These are phyloP conservation scores for Parathielavia hyrcaniae DNA, from an alignment of 495 filamentous ascomycete genomes.

Conservation along the genomic window DNA sequence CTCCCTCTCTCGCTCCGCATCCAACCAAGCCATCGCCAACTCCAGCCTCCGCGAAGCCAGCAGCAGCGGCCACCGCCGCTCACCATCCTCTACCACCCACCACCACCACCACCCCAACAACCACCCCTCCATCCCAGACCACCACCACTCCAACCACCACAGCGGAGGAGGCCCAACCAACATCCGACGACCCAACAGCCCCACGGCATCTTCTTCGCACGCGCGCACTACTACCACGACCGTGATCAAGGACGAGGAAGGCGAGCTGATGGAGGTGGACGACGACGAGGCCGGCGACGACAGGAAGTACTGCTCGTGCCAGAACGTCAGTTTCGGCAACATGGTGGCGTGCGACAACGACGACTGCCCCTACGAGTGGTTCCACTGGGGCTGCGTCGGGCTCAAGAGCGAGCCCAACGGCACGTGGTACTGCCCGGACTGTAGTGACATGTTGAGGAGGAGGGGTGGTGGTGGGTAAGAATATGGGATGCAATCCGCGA, in stretches of 20 bases:
- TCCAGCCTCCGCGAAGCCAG: constrained; percentile 5
- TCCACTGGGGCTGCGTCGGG: constrained; percentile 94
- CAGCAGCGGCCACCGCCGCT: neutral
- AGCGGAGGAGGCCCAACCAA: neutral
- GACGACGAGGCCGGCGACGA: constrained; percentile 86
- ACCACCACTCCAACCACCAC: constrained; percentile 2
- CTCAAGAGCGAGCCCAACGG: constrained; percentile 83
- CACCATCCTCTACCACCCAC: neutral
- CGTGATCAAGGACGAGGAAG: constrained; percentile 51
- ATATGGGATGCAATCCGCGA: neutral
- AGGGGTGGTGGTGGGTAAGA: neutral
- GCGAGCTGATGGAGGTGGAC: constrained; percentile 56
- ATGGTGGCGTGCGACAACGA: constrained; percentile 99
- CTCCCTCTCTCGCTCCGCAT: constrained; percentile 18
- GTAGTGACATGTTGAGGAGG: constrained; percentile 54
- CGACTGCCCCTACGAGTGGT: constrained; percentile 91
- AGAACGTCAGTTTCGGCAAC: constrained; percentile 87
- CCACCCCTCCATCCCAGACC: neutral
- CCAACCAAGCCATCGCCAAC: constrained; percentile 16
- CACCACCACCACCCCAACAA: neutral
- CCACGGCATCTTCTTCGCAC: constrained; percentile 8
- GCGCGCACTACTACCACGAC: constrained; percentile 16
- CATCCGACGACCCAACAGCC: neutral
- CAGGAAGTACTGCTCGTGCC: constrained; percentile 85
- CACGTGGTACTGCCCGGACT: constrained; percentile 87